These are phyloP conservation scores for Kwoniella sp. DNA, from an alignment of 768 basidiomycete genomes.

Conservation along the genomic window DNA sequence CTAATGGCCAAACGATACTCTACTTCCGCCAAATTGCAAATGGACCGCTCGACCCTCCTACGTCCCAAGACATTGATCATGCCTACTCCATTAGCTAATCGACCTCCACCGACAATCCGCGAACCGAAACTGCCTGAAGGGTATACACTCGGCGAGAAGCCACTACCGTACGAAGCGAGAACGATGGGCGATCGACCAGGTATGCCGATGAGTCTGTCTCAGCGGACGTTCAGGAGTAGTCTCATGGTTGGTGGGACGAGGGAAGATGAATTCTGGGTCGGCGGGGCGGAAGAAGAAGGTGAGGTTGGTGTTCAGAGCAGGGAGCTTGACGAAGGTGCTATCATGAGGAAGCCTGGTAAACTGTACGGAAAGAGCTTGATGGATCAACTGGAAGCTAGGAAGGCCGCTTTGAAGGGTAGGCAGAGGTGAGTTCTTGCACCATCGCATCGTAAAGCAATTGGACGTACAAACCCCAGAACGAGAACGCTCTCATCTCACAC, in stretches of 20 bases:
- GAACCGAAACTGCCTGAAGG: conserved; percentile 48
- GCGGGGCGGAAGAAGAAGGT: conserved; percentile 74
- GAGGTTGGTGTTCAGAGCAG: conserved; percentile 58
- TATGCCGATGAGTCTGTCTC: conserved; percentile 65
- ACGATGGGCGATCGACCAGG: conserved; percentile 51
- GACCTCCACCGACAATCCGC: conserved; percentile 39
- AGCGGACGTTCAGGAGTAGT: conserved; percentile 82
- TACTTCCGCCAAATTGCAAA: background rate
- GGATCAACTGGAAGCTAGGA: conserved; percentile 81
- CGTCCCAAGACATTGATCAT: conserved; percentile 91
- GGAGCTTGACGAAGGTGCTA: conserved; percentile 42
- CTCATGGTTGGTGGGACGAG: conserved; percentile 69
- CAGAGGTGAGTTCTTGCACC: conserved; percentile 80
- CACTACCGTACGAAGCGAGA: conserved; percentile 73
- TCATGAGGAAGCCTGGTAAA: conserved; percentile 47
- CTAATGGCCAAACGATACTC: conserved; percentile 32
- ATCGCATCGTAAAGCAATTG: no score
- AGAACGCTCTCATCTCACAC: no score
- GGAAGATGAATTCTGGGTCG: conserved; percentile 68
- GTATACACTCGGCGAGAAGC: conserved; percentile 69
- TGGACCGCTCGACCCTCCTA: conserved; percentile 63
- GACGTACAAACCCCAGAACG: no score
- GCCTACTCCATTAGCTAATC: conserved; percentile 78
- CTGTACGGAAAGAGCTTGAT: conserved; percentile 77
- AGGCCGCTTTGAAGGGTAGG: conserved; percentile 76